phyloP scores from a whole-genome alignment of 1,284 basidiomycete species.

The Boletus sp. region DNA sequence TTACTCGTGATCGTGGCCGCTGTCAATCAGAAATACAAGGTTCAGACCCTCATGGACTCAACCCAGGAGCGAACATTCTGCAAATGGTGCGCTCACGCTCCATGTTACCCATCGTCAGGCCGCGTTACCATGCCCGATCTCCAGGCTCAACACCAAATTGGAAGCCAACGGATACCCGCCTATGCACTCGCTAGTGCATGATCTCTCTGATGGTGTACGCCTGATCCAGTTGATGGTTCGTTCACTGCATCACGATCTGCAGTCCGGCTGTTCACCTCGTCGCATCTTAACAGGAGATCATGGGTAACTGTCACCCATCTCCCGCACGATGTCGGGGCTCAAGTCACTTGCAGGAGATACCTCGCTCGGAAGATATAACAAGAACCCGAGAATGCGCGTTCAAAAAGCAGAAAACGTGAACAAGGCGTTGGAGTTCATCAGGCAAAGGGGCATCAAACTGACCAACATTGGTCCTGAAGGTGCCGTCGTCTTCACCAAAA shows the following conservation, averaged over 20 bases:
- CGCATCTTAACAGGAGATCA: conserved; percentile 69
- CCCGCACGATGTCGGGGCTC: conserved; percentile 8
- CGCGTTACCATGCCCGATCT: conserved; percentile 5
- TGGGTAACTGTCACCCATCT: conserved; percentile 53
- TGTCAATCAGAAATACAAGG: too few relatives aligned
- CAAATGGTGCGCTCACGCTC: conserved; percentile 62
- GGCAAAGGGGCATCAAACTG: conserved; percentile 88
- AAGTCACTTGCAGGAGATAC: conserved; percentile 62
- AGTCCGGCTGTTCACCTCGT: not conserved
- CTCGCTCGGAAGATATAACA: conserved; percentile 89
- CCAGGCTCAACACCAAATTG: conserved; percentile 92
- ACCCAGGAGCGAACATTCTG: conserved; percentile 66
- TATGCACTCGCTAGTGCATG: conserved; percentile 88
- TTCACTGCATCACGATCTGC: conserved; percentile 4
- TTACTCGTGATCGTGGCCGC: too few relatives aligned
- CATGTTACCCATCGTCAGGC: not conserved
- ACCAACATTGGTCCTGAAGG: conserved; percentile 98
- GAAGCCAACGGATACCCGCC: conserved; percentile 81
- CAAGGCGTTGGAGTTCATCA: conserved; percentile 94
- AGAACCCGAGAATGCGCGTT: conserved; percentile 84
- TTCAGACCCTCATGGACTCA: conserved; percentile 25
- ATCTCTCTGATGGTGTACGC: conserved; percentile 92
- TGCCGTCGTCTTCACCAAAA: conserved; percentile 25
- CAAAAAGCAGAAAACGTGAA: conserved; percentile 99
- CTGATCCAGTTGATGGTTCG: conserved; percentile 88